Evolutionary conservation across 192 early-diverging fungal genomes (phyloP).

Genomic region (Backusella mclennaniae): DNA sequence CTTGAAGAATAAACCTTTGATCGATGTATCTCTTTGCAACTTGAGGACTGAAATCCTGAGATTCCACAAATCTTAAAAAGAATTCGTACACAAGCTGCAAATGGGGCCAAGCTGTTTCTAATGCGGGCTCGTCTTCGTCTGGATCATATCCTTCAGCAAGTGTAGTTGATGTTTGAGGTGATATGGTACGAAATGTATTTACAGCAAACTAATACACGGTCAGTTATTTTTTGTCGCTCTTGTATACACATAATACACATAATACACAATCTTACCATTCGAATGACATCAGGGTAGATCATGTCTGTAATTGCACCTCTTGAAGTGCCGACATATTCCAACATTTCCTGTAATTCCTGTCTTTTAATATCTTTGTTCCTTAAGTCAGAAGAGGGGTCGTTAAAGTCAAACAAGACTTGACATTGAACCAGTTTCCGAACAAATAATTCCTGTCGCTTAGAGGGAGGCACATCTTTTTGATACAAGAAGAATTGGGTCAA

Average conservation of each 20-base stretch:
- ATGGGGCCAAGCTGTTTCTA: constrained; percentile 98
- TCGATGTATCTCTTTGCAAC: constrained; percentile 98
- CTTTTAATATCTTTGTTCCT: constrained; percentile 97
- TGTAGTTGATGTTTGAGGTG: constrained; percentile 92
- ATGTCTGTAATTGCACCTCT: constrained; percentile 87
- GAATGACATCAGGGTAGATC: constrained; percentile 91
- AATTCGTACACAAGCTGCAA: constrained; percentile 98
- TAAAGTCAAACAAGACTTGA: constrained; percentile 93
- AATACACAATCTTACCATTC: constrained; percentile 69
- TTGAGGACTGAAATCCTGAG: constrained; percentile 95
- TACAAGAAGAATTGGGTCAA: neutral
- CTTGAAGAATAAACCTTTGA: constrained; percentile 90
- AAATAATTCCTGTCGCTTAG: constrained; percentile 86
- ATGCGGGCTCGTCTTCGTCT: constrained; percentile 98
- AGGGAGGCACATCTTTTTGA: constrained; percentile 68
- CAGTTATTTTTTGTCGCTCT: neutral
- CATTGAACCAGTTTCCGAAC: constrained; percentile 92
- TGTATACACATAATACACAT: too few relatives aligned
- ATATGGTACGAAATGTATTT: constrained; percentile 96
- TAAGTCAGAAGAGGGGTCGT: constrained; percentile 82
- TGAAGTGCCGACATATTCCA: constrained; percentile 91
- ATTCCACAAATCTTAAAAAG: constrained; percentile 97
- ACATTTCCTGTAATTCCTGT: constrained; percentile 84
- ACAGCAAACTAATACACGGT: constrained; percentile 66
- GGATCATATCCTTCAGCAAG: constrained; percentile 90